Conservation (phyloP, 441 rosid species). For the Biscutella laevigata region DNA sequence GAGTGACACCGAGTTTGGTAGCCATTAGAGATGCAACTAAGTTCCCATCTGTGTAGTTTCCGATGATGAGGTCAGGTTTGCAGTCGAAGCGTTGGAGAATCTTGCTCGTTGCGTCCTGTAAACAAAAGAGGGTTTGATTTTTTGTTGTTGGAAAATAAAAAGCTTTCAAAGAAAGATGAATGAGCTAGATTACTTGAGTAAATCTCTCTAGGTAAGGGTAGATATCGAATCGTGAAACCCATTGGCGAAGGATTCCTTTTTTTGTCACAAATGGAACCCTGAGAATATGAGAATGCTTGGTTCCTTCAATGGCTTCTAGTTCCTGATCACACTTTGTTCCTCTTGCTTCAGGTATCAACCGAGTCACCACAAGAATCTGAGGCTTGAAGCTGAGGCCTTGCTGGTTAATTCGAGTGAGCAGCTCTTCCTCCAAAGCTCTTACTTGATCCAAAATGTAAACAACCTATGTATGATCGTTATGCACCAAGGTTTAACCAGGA, state of each 20-base stretch:
- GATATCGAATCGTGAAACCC: slow-evolving; percentile 83
- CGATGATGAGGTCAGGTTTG: slow-evolving; percentile 86
- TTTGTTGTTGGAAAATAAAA: not conserved
- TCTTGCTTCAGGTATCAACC: slow-evolving; percentile 73
- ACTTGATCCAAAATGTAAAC: slow-evolving; percentile 98
- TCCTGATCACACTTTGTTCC: slow-evolving; percentile 85
- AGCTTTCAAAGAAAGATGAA: not conserved
- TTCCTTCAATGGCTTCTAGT: slow-evolving; percentile 52
- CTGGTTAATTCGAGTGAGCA: slow-evolving; percentile 55
- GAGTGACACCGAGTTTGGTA: slow-evolving; percentile 63
- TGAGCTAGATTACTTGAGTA: slow-evolving; percentile 45
- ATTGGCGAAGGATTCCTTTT: slow-evolving; percentile 57
- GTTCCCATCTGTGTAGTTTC: slow-evolving; percentile 91
- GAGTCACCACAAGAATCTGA: slow-evolving; percentile 75
- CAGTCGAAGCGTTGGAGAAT: slow-evolving; percentile 53
- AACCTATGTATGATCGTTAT: slow-evolving; percentile 38
- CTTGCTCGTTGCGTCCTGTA: slow-evolving; percentile 58
- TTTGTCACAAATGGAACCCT: slow-evolving; percentile 74
- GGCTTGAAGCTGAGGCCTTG: slow-evolving; percentile 78
- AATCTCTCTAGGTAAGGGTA: slow-evolving; percentile 81
- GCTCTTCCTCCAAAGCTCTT: slow-evolving; percentile 77
- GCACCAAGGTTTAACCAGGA: not conserved
- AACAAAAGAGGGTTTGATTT: not conserved
- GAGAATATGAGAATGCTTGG: slow-evolving; percentile 76
- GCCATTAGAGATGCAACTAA: slow-evolving; percentile 87